Evolutionary conservation across 805 yeast species (phyloP), one percentile per base, ranked within the genome.

Genomic region (Clavispora vitiphila): DNA sequence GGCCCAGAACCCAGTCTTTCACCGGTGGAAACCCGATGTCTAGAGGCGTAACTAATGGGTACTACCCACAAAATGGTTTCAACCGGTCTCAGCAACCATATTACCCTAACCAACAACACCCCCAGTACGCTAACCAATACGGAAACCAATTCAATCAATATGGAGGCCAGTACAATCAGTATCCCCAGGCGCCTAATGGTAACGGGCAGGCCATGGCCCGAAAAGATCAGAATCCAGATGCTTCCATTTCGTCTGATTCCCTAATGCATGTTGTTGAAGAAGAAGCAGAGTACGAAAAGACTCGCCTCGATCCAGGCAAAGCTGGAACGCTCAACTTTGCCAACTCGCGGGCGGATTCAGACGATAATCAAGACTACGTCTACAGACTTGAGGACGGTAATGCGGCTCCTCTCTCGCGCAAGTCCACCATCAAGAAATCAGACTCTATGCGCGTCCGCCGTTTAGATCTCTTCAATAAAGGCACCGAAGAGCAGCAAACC

Each of bases 381-480:
- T 64, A 64, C 47, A 55, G 57, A 19, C 60, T 61, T 40, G 71
- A 64, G 9, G 61, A 59, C 15, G 58, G 54, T 7, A 51, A 53
- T 15, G 35, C 25, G 3, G 58, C 57, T 22, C 53, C 56, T 2
- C 57, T 57, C 38, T 68, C 74, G 3, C 51, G 73, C 35, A 66
- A 64, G 39, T 62, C 71, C 5, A 68, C 74, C 1, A 43, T 68
- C n/a, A 64, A 61, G 41, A 65, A 64, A 41, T 53, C 67, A 14
- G 65, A 67, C 41, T 69, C 74, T 12, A 63, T 65, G 65, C 60
- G 69, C 29, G 61, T 69, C 26, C 52, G 74, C 11, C 68, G 68
- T 38, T 56, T 69, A 30, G 62, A 69, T 40, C 52, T 69, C n/a
- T 68, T 67, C 44, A 56, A 56, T 39, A 53, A 49, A 26, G 43